Evolutionary conservation across 148 eudicot genomes (phyloP).

Genomic region (Talinum fruticosum): DNA sequence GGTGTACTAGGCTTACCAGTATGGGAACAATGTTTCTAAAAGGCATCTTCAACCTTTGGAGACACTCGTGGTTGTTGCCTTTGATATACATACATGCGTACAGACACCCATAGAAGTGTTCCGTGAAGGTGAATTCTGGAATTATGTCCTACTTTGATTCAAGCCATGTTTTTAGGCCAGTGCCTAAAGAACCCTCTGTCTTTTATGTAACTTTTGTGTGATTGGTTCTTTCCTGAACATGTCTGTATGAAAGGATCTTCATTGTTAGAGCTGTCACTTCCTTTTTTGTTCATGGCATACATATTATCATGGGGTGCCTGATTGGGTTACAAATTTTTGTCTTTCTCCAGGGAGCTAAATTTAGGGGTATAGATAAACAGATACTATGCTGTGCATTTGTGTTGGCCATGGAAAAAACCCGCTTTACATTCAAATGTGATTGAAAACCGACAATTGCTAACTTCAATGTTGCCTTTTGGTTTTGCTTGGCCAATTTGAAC

Average conservation of each 20-base stretch:
- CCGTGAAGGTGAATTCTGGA: not conserved
- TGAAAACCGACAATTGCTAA: not conserved
- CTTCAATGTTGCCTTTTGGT: not conserved
- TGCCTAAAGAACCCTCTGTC: not conserved
- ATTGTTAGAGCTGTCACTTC: not conserved
- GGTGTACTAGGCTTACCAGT: not conserved
- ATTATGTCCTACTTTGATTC: not conserved
- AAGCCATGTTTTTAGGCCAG: not conserved
- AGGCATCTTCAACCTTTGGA: not conserved
- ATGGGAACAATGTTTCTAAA: not conserved
- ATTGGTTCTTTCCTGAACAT: not conserved
- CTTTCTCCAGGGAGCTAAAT: not conserved
- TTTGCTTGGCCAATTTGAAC: not conserved
- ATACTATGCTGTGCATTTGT: not conserved
- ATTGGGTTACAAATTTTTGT: not conserved
- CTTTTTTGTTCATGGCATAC: not conserved
- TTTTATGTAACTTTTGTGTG: not conserved
- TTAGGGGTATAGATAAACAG: not conserved
- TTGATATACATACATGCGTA: not conserved
- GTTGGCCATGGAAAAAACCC: not conserved
- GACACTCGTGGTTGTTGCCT: not conserved
- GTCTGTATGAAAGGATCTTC: not conserved
- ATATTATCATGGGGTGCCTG: not conserved
- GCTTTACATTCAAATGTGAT: not conserved
- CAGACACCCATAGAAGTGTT: not conserved